Evolutionary conservation across 192 early-diverging fungal species (phyloP).

Genomic region (Mortierella antarctica): DNA sequence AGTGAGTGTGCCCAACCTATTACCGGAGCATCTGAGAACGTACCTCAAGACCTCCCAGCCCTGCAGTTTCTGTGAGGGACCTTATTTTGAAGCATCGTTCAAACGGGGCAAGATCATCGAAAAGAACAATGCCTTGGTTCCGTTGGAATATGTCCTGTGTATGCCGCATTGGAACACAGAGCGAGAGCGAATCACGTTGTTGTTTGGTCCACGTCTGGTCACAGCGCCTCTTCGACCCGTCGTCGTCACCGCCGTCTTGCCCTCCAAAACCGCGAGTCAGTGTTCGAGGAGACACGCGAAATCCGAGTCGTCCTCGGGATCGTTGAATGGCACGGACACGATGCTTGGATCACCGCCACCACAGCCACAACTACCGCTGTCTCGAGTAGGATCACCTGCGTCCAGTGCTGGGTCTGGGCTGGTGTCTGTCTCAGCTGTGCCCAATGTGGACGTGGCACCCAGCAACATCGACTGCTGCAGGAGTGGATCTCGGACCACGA

Average conservation of each 20-base stretch:
- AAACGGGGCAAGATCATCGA: slow-evolving; percentile 71
- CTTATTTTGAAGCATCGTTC: slow-evolving; percentile 74
- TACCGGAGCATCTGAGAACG: slow-evolving; percentile 60
- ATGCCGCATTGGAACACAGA: slow-evolving; percentile 79
- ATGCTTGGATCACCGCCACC: not conserved
- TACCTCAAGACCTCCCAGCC: slow-evolving; percentile 69
- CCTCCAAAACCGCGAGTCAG: not conserved
- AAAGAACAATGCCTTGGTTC: slow-evolving; percentile 59
- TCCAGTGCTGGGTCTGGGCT: too few relatives aligned
- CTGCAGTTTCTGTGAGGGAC: slow-evolving; percentile 84
- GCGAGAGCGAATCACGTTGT: slow-evolving; percentile 65
- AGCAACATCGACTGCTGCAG: not conserved
- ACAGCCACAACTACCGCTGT: too few relatives aligned
- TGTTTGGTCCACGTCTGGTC: slow-evolving; percentile 70
- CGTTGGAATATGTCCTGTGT: slow-evolving; percentile 80
- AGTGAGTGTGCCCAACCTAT: slow-evolving; percentile 51
- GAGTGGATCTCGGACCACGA: not conserved
- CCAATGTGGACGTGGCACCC: not conserved
- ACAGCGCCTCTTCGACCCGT: slow-evolving; percentile 58
- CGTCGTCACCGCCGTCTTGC: not conserved
- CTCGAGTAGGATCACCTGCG: slow-evolving; percentile 1
- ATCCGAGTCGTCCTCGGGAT: slow-evolving; percentile 5
- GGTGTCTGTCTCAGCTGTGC: not conserved
- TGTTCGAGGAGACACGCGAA: not conserved
- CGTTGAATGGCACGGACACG: not conserved